A percentile compares a stretch with the other conserved stretches of the same genome.
These are phyloP conservation scores for Phytophthora hibernalis DNA, from an alignment of 352 stramenopile species.

Conservation along the genomic window DNA sequence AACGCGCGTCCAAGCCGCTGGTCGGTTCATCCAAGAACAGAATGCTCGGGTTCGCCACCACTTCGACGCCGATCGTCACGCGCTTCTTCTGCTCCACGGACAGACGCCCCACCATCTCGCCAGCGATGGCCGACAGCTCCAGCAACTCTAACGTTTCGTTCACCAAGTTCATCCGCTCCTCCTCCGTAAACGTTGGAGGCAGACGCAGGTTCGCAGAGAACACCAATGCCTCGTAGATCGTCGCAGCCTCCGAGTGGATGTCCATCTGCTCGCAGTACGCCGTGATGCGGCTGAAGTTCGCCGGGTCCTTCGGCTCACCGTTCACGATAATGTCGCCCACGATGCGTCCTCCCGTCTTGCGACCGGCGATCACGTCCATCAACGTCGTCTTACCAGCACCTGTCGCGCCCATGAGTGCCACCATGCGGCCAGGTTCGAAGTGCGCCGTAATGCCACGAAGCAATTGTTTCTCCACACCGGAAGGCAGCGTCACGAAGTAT, in stretches of 20 bases:
- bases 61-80: constrained; percentile 77
- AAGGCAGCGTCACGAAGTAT: constrained; percentile 62
- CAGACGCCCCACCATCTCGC: constrained; percentile 55
- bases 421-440: constrained; percentile 67
- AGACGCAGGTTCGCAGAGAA: constrained; percentile 92
- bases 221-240: constrained; percentile 89
- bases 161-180: constrained; percentile 54
- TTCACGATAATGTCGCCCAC: constrained; percentile 92
- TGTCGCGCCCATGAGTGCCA: constrained; percentile 76
- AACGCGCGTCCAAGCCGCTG: constrained; percentile 77
- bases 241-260: constrained; percentile 81
- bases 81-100: constrained; percentile 90
- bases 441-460: constrained; percentile 54
- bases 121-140: constrained; percentile 48
- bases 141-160: constrained; percentile 61
- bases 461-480: constrained; percentile 55
- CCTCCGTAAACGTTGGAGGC: constrained; percentile 40
- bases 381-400: constrained; percentile 43
- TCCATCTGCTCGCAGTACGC: constrained; percentile 95
- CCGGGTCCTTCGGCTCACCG: constrained; percentile 73
- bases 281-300: constrained; percentile 86
- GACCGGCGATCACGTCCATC: constrained; percentile 78
- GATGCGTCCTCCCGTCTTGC: constrained; percentile 77
- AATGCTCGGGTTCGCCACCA: constrained; percentile 92
- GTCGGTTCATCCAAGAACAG: constrained; percentile 95